Evolutionary conservation across 768 basidiomycete species (phyloP), one percentile per base, ranked within the genome.

Genomic region (Rhodotorula kratochvilovae): DNA sequence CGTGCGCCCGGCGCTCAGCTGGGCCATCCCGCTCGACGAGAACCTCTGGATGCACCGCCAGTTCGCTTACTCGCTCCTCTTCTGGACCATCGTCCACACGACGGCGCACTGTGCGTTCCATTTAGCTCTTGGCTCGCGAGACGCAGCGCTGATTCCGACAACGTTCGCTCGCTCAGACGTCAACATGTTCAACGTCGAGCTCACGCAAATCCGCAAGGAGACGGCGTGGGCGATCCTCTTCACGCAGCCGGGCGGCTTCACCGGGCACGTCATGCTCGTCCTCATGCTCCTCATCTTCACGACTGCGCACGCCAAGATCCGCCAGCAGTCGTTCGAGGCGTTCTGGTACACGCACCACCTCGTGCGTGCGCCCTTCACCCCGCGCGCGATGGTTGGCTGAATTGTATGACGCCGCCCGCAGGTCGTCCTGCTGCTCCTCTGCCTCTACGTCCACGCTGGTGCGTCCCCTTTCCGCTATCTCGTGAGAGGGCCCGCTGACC

Each of bases 281-380:
- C 87, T 93, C 80, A 92, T 97, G 91, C 80, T 97, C 74, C 79
- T 92, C 77, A 92, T 95, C 85, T 76, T 68, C 67, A 86, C 90
- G 51, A 93, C 92, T 31, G 92, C 93, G 6, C 91, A 93, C 81
- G 84, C 86, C 78, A 92, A 90, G 81, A 88, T 97, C 73, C 89
- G 93, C 75, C 81, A 85, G 70, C 90, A 92, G 81, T 90, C 88
- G 83, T 96, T 94, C 81, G 93, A 97, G 80, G 91, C 87, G 2
- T 97, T 97, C 84, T 95, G 92, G 92, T 95, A 93, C 80, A 93
- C 92, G 45, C 93, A 95, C 75, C 93, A 94, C 54, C 70, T 79
- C 35, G 77, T 77, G 46, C 31, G 75, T 42, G 7, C 39, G 12
- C 31, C 19, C 31, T 33, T 31, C 53, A 12, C 53, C 15, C n/a